phyloP scores from a whole-genome alignment of 495 filamentous ascomycete species.

The Neurospora sublineolata region DNA sequence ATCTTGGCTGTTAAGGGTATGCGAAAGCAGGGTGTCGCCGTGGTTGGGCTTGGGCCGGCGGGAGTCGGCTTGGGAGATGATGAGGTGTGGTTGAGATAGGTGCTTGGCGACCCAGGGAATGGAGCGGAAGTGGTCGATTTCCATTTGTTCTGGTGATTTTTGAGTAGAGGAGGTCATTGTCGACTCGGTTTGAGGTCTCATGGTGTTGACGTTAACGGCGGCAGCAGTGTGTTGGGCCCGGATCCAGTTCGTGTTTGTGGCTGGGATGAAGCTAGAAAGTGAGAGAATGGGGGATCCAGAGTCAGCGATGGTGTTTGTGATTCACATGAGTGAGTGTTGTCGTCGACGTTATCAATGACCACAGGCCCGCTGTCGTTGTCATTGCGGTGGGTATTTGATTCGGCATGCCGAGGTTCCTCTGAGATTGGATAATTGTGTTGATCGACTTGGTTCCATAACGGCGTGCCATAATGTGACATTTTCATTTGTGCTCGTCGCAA shows the following conservation, averaged over 20 bases:
- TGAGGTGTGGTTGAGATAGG: constrained; percentile 23
- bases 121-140: constrained; percentile 35
- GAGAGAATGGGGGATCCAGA: not conserved
- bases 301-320: not conserved
- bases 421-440: not conserved
- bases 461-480: not conserved
- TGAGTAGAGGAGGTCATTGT: not conserved
- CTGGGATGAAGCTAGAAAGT: not conserved
- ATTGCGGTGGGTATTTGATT: not conserved
- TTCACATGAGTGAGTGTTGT: not conserved
- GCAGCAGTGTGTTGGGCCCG: not conserved
- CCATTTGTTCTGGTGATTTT: constrained; percentile 2
- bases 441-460: not conserved
- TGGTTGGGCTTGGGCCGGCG: constrained; percentile 30
- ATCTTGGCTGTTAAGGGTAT: constrained; percentile 39
- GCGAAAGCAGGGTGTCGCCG: constrained; percentile 46
- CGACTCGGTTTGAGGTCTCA: not conserved
- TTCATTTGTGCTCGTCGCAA: not conserved
- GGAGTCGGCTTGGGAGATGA: constrained; percentile 20
- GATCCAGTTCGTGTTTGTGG: not conserved
- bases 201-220: not conserved
- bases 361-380: not conserved
- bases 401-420: not conserved
- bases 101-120: constrained; percentile 49
- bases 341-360: not conserved